phyloP scores from a whole-genome alignment of 176 grass and related monocot species.

The Aegilops sharonensis region DNA sequence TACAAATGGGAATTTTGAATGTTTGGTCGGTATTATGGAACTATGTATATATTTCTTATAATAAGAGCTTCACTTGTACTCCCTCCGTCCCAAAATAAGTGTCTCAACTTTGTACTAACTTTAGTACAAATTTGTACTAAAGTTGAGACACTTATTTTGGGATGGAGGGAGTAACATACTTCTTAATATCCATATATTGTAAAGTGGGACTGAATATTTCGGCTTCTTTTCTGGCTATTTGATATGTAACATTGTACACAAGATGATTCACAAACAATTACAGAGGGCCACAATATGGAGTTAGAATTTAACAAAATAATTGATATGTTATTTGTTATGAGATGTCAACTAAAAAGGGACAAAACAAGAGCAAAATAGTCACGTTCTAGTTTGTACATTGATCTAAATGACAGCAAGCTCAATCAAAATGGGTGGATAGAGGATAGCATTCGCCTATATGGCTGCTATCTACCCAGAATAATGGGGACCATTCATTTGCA shows the following conservation, averaged over 20 bases:
- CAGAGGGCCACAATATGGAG: not conserved
- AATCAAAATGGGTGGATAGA: not conserved
- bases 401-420: not conserved
- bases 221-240: not conserved
- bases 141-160: no score
- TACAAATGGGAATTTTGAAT: not conserved
- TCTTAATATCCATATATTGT: not conserved
- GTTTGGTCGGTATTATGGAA: not conserved
- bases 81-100: no score
- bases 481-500: not conserved
- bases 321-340: not conserved
- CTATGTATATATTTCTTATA: not conserved
- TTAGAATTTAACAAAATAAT: not conserved
- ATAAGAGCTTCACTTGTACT: not conserved
- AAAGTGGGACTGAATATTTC: not conserved
- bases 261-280: not conserved
- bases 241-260: not conserved
- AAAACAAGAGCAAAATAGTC: not conserved
- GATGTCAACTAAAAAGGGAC: not conserved
- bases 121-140: no score
- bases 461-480: not conserved
- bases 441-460: not conserved
- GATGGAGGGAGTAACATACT: not conserved
- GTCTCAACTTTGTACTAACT: no score
- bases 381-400: not conserved